Base-by-base conservation (phyloP, 768 basidiomycete genomes). In the Tricholoma matsutake region DNA sequence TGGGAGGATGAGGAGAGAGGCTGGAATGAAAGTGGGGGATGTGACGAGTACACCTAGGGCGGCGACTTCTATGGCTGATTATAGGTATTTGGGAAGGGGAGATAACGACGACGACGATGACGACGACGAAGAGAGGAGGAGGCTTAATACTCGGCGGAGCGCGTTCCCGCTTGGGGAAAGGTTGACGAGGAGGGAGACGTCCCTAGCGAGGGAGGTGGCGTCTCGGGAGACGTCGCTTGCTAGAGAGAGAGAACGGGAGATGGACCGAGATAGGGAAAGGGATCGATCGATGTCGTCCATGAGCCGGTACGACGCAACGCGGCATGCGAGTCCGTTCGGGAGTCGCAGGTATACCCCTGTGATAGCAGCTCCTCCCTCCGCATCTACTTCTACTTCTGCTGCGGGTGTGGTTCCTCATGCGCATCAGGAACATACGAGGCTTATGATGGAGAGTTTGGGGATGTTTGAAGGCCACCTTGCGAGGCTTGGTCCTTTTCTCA, bases 381-480 rank as follows among this genome's bases (percentile, higher is more conserved):
- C 51, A 6, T 31, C 51, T 31, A 52, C 28, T 16, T 56, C 70
- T 9, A 54, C 41, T 43, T 49, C 57, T 20, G 59, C 62, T 4
- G 59, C 63, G 41, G 64, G 60, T 56, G 64, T 56, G 57, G 69
- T 16, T 28, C 62, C 37, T 59, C 66, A 64, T 53, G 69, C 69
- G 37, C 74, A 70, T 37, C 69, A 77, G 3, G 89, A 92, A 64
- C 92, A 92, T 65, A 78, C 84, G 1, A 76, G 81, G n/a, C 73
- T 94, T 49, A 85, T 93, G 82, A 65, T 85, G 20, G 90, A 93
- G 43, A 82, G 86, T 16, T 73, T 93, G 13, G 69, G 75, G 4
- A 83, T 88, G 78, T 91, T 94, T 64, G 89, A 92, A 69, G 74
- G 80, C 2, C 82, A 88, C 25, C 73, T 92, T 1, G 72, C 79